Percentiles rank a stretch among this genome's conserved stretches.
Conservation (phyloP, 2,329 filamentous ascomycete species). For the Ceratocystis smalleyi region DNA sequence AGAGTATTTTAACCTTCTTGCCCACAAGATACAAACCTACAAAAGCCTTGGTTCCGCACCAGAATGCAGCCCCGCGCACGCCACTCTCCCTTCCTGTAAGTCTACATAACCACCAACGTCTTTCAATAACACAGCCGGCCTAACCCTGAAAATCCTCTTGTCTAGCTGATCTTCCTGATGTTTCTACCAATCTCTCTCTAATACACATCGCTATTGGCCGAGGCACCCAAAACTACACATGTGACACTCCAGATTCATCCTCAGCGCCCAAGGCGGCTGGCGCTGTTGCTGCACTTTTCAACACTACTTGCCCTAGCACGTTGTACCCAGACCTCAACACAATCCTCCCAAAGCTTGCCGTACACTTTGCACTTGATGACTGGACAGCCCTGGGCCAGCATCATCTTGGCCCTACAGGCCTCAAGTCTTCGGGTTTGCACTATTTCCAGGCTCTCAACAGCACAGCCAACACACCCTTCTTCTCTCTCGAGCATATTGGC, state of each 20-base stretch:
- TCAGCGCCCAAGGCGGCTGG: conserved; percentile 50
- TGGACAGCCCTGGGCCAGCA: conserved; percentile 13
- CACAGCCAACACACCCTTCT: conserved; percentile 55
- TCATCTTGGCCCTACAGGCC: conserved; percentile 40
- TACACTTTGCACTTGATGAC: conserved; percentile 36
- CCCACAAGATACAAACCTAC: conserved; percentile 36
- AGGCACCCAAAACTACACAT: conserved; percentile 91
- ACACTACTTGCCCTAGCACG: conserved; percentile 65
- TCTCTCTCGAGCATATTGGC: conserved; percentile 51
- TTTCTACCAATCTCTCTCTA: conserved; percentile 44
- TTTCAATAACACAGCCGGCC: background rate
- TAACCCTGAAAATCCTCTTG: background rate
- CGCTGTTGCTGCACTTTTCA: conserved; percentile 73
- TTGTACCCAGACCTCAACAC: conserved; percentile 51
- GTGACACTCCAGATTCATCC: conserved; percentile 43
- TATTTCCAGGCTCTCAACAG: conserved; percentile 44
- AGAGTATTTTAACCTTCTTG: conserved; percentile 46
- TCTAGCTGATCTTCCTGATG: conserved; percentile 39
- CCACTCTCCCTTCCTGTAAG: conserved; percentile 36
- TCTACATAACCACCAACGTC: background rate
- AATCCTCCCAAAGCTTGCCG: conserved; percentile 48
- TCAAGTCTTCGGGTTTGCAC: conserved; percentile 59
- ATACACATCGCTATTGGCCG: conserved; percentile 73
- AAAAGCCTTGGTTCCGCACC: conserved; percentile 29
- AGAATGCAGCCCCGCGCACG: conserved; percentile 39